Percentiles rank a stretch among this genome's conserved stretches.
Evolutionary conservation across 768 basidiomycete species (phyloP).

Genomic region (Pleurotus djamor): DNA sequence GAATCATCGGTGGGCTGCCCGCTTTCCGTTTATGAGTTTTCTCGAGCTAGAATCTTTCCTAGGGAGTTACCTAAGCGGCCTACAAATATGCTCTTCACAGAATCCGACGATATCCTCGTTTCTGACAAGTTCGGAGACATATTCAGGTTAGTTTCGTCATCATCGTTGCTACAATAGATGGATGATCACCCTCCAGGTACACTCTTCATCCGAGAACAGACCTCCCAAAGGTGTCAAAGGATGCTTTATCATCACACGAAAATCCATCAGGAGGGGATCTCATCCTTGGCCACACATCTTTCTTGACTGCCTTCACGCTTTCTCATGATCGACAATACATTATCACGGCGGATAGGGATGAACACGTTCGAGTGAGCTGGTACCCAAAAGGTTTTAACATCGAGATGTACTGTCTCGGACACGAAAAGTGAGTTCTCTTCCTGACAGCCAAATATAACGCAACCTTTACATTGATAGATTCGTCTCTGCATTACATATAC

Average conservation of each 20-base stretch:
- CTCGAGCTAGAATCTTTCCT: neutral
- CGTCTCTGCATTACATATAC: slow-evolving; percentile 80
- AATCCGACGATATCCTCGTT: slow-evolving; percentile 64
- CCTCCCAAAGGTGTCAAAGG: slow-evolving; percentile 27
- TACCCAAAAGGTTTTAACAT: slow-evolving; percentile 86
- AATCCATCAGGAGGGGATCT: slow-evolving; percentile 69
- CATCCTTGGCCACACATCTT: slow-evolving; percentile 86
- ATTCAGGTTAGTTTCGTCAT: slow-evolving; percentile 54
- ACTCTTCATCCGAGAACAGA: slow-evolving; percentile 43
- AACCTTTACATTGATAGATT: slow-evolving; percentile 45
- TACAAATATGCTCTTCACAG: slow-evolving; percentile 64
- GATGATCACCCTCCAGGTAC: slow-evolving; percentile 42
- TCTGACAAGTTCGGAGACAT: slow-evolving; percentile 97
- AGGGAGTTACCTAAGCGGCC: slow-evolving; percentile 87
- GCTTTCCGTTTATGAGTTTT: neutral
- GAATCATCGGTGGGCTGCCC: slow-evolving; percentile 54
- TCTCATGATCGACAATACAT: slow-evolving; percentile 69
- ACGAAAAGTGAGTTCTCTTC: slow-evolving; percentile 58
- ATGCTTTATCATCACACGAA: slow-evolving; percentile 56
- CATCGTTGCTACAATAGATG: neutral
- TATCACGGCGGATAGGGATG: slow-evolving; percentile 91
- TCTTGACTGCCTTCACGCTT: slow-evolving; percentile 73
- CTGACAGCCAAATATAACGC: neutral
- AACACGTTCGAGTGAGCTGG: slow-evolving; percentile 91
- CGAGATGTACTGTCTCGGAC: slow-evolving; percentile 85